Evolutionary conservation across 2,329 filamentous ascomycete genomes (phyloP).

Genomic region (Diplodia corticola): DNA sequence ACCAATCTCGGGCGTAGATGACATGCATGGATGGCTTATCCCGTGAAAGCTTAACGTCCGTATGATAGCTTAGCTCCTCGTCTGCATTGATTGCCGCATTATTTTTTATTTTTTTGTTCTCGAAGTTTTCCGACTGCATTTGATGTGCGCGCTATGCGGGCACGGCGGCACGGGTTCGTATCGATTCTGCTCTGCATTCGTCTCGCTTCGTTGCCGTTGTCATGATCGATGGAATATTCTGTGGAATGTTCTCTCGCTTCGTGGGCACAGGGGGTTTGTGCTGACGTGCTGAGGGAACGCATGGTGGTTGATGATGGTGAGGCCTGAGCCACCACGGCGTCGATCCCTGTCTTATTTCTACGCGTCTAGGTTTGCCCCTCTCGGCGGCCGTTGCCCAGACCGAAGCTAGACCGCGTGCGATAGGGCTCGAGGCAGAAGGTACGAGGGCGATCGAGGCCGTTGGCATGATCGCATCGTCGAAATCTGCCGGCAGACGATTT

Average conservation of each 20-base stretch:
- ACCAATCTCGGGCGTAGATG: background rate
- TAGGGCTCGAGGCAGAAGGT: background rate
- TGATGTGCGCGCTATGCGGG: background rate
- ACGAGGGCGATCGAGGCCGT: background rate
- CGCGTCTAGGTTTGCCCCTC: conserved; percentile 1
- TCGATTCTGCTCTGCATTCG: background rate
- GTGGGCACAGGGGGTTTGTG: background rate
- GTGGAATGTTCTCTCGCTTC: conserved; percentile 14
- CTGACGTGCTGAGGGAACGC: background rate
- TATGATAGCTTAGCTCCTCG: background rate
- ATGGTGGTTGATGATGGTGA: background rate
- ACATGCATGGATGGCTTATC: background rate
- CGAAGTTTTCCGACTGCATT: background rate
- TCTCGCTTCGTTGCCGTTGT: conserved; percentile 1
- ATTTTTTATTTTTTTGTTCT: background rate
- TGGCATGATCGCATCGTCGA: background rate
- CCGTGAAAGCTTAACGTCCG: conserved; percentile 13
- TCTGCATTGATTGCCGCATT: background rate
- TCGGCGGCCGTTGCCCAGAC: conserved; percentile 16
- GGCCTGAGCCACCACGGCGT: background rate
- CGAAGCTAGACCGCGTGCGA: background rate
- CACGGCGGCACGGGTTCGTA: background rate
- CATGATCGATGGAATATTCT: background rate
- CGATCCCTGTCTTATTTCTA: conserved; percentile 3
- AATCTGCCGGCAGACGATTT: background rate